A percentile compares a stretch with the other conserved stretches of the same genome.
Conservation (phyloP, 805 yeast genomes). For the Hemisphaericaspora nanyangensis region DNA sequence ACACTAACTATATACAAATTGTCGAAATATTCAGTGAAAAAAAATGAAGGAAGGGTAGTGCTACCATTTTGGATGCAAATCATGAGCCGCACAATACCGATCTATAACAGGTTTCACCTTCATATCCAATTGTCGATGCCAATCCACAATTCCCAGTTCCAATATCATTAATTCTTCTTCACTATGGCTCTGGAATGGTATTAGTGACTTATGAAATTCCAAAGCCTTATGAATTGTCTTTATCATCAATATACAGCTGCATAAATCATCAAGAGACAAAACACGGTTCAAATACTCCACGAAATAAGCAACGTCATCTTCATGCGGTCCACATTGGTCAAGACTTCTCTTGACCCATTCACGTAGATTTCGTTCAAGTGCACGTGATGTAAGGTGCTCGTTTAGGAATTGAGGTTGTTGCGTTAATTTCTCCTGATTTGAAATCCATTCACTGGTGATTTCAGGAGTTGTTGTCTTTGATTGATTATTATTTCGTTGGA, state of each 20-base stretch:
- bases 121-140: constrained; percentile 6
- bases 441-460: constrained; percentile 20
- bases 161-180: constrained; percentile 2
- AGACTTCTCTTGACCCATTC: constrained; percentile 27
- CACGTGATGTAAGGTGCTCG: constrained; percentile 5
- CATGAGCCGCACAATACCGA: constrained; percentile 1
- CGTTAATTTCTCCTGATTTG: constrained; percentile 11
- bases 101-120: constrained; percentile 1
- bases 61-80: background rate
- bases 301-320: constrained; percentile 25
- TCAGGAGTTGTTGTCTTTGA: constrained; percentile 10
- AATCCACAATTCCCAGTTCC: constrained; percentile 9
- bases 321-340: constrained; percentile 32
- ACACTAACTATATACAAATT: background rate
- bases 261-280: constrained; percentile 12
- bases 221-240: constrained; percentile 4
- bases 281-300: constrained; percentile 16
- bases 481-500: constrained; percentile 8
- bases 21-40: too few species aligned
- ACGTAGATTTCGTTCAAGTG: constrained; percentile 14
- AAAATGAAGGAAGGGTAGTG: background rate
- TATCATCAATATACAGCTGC: constrained; percentile 16
- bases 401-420: constrained; percentile 15
- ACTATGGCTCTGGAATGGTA: background rate
- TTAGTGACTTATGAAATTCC: constrained; percentile 1